phyloP scores from a whole-genome alignment of 2,329 filamentous ascomycete species.

The Ophiognomonia clavigignenti-juglandacearum region DNA sequence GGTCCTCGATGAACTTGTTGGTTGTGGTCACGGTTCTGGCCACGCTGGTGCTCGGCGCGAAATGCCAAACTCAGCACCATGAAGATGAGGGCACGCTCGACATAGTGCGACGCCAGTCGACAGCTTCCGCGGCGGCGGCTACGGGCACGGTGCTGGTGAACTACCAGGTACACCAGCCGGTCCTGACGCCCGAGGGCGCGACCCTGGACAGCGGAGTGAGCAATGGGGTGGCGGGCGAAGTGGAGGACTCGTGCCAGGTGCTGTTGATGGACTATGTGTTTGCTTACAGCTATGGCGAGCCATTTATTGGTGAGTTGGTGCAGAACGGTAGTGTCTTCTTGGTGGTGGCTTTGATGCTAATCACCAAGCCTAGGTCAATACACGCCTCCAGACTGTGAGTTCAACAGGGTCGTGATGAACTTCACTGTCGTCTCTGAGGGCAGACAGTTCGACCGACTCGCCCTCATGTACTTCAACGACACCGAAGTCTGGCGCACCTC shows the following conservation, averaged over 20 bases:
- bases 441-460: constrained; percentile 72
- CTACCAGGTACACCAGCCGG: constrained; percentile 65
- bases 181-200: constrained; percentile 45
- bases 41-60: no score
- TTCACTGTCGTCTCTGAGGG: constrained; percentile 69
- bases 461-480: constrained; percentile 70
- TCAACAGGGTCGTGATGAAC: constrained; percentile 72
- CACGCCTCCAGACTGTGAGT: constrained; percentile 61
- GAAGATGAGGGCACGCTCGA: not conserved
- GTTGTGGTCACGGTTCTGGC: no score
- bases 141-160: constrained; percentile 47
- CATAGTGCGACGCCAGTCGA: constrained; percentile 5
- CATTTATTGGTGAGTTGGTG: constrained; percentile 59
- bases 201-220: constrained; percentile 30
- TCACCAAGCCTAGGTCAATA: constrained; percentile 49
- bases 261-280: constrained; percentile 69
- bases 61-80: no score
- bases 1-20: no score
- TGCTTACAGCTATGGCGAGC: constrained; percentile 66
- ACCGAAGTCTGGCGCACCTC: constrained; percentile 80
- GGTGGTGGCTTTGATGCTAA: not conserved
- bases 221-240: constrained; percentile 20
- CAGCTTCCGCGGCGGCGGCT: constrained; percentile 10
- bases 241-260: constrained; percentile 39
- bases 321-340: not conserved